phyloP scores from a whole-genome alignment of 208 protist genomes.

The Zelonia costaricensis region DNA sequence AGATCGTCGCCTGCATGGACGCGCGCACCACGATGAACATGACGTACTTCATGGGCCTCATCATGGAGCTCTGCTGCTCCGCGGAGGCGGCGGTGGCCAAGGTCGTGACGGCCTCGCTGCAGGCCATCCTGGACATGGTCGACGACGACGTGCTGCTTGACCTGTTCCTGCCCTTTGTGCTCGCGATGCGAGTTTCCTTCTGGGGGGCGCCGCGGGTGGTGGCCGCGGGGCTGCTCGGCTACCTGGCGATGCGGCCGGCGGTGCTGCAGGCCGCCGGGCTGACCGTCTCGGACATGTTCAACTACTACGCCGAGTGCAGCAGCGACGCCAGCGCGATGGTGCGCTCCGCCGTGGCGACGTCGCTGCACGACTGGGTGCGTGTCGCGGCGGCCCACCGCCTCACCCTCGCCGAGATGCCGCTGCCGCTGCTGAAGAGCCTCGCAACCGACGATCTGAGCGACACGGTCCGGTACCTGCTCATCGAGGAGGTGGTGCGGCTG shows the following conservation, averaged over 20 bases:
- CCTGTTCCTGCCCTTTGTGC: conserved; percentile 60
- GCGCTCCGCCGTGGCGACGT: conserved; percentile 45
- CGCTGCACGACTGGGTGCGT: conserved; percentile 64
- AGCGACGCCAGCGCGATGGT: conserved; percentile 56
- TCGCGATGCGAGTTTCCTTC: conserved; percentile 65
- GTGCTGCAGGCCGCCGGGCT: conserved; percentile 50
- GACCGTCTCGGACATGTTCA: conserved; percentile 62
- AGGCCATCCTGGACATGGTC: conserved; percentile 38
- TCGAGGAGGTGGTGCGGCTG: conserved; percentile 49
- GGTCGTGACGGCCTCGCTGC: conserved; percentile 39
- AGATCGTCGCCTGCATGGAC: conserved; percentile 46
- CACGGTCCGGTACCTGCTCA: conserved; percentile 61
- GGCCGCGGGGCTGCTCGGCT: conserved; percentile 56
- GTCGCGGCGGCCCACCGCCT: conserved; percentile 55
- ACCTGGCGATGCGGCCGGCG: conserved; percentile 45
- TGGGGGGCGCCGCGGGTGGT: conserved; percentile 71
- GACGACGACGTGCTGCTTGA: conserved; percentile 42
- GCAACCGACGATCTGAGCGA: conserved; percentile 71
- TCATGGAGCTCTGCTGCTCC: conserved; percentile 69
- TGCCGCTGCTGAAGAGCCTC: conserved; percentile 60
- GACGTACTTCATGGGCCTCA: conserved; percentile 69
- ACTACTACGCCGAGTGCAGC: conserved; percentile 60
- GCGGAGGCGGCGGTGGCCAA: conserved; percentile 50
- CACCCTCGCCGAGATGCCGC: conserved; percentile 55
- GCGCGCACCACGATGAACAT: conserved; percentile 36